Evolutionary conservation across 176 grass and related monocot genomes (phyloP).

Genomic region (Musa troglodytarum): DNA sequence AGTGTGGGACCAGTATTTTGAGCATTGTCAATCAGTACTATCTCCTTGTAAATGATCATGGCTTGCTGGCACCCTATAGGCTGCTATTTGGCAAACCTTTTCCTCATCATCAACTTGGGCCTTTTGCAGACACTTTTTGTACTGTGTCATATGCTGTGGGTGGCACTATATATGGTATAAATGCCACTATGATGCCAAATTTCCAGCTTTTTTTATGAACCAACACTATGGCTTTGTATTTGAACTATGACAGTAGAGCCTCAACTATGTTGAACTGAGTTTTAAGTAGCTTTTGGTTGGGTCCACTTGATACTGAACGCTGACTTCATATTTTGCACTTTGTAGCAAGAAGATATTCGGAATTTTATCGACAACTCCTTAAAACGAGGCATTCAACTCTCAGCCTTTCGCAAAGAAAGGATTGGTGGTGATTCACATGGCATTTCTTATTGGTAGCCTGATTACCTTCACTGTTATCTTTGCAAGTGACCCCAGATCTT

Average conservation of each 20-base stretch:
- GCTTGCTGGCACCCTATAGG: too few relatives aligned
- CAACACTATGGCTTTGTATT: not conserved
- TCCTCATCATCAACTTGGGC: not conserved
- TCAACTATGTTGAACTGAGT: not conserved
- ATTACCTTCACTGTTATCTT: conserved; percentile 12
- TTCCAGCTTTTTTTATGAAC: not conserved
- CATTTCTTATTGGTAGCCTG: conserved; percentile 79
- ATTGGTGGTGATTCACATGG: conserved; percentile 83
- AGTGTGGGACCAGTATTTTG: too few relatives aligned
- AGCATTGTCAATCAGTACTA: too few relatives aligned
- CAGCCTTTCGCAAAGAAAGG: conserved; percentile 65
- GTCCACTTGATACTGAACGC: conserved; percentile 8
- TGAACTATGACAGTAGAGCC: not conserved
- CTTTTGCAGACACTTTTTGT: not conserved
- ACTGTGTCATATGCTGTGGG: not conserved
- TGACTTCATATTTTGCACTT: conserved; percentile 25
- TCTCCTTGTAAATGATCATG: too few relatives aligned
- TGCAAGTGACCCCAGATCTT: not conserved
- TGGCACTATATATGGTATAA: too few relatives aligned
- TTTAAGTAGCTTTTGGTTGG: not conserved
- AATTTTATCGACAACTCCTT: conserved; percentile 78
- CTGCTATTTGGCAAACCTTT: not conserved
- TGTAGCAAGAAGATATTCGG: conserved; percentile 92
- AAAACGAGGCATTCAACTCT: conserved; percentile 61
- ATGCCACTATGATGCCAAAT: not conserved